phyloP scores from a whole-genome alignment of 768 basidiomycete species.

The Boletus rubescentipes region DNA sequence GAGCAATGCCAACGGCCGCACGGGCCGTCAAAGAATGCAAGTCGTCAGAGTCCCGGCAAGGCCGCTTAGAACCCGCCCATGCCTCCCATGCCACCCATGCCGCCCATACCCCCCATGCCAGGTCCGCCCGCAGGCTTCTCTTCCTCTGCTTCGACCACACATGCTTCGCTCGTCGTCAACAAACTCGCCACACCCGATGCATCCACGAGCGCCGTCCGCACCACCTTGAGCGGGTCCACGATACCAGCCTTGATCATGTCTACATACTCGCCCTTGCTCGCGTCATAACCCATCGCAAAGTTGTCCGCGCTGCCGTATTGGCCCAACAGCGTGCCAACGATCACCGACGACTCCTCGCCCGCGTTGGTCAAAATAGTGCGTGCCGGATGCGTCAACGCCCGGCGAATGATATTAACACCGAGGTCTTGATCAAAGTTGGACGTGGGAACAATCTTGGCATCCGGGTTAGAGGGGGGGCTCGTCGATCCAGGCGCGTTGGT shows the following conservation, averaged over 20 bases:
- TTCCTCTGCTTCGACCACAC: constrained; percentile 90
- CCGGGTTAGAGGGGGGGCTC: constrained; percentile 47
- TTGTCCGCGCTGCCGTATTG: constrained; percentile 71
- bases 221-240: constrained; percentile 95
- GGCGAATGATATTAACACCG: constrained; percentile 93
- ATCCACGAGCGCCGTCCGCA: constrained; percentile 88
- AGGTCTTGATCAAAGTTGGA: constrained; percentile 97
- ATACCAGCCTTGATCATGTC: constrained; percentile 96
- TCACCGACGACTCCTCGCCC: constrained; percentile 90
- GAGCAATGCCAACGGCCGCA: background rate
- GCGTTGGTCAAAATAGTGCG: constrained; percentile 92
- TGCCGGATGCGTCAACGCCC: constrained; percentile 79
- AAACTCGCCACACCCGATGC: constrained; percentile 92
- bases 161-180: constrained; percentile 90
- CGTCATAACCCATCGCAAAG: constrained; percentile 88
- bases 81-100: constrained; percentile 54
- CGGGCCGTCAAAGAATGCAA: background rate
- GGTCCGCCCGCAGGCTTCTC: constrained; percentile 57
- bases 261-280: constrained; percentile 86
- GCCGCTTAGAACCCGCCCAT: constrained; percentile 50
- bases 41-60: background rate
- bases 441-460: constrained; percentile 69
- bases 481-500: constrained; percentile 50
- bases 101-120: constrained; percentile 64
- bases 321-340: constrained; percentile 81